These are phyloP conservation scores for Podaxis mareebaensis DNA, from an alignment of 768 basidiomycete genomes.

Conservation along the genomic window DNA sequence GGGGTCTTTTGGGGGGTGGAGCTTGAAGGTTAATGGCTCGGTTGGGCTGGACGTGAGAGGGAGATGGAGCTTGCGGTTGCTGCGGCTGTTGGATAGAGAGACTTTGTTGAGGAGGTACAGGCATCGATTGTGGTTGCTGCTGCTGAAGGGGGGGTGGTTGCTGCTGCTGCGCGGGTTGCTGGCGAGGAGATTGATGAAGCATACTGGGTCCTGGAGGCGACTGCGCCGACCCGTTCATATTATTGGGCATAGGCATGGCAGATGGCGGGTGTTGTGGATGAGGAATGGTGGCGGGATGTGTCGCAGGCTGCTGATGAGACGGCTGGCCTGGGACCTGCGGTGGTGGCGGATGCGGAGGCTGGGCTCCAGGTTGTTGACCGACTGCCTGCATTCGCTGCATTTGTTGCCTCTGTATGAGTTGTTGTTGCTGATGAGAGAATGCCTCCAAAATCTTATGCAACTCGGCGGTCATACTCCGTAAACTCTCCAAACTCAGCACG, in stretches of 20 bases:
- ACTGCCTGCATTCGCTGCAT: conserved; percentile 20
- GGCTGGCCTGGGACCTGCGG: conserved; percentile 11
- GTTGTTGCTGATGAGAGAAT: conserved; percentile 27
- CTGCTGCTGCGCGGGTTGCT: conserved; percentile 19
- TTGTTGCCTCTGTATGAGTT: conserved; percentile 11
- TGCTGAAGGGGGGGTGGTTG: conserved; percentile 27
- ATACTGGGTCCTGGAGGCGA: conserved; percentile 16
- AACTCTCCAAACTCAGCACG: conserved; percentile 35
- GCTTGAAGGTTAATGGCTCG: conserved; percentile 12
- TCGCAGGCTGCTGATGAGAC: conserved; percentile 6
- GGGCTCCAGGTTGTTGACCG: conserved; percentile 14
- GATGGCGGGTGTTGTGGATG: conserved; percentile 10
- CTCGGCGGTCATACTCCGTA: conserved; percentile 48
- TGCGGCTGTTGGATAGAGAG: conserved; percentile 23
- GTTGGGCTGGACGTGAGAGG: conserved; percentile 9
- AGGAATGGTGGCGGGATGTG: conserved; percentile 5
- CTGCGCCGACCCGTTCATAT: conserved; percentile 16
- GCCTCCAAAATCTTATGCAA: conserved; percentile 40
- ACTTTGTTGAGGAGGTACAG: conserved; percentile 21
- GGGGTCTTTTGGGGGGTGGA: conserved; percentile 6
- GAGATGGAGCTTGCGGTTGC: conserved; percentile 21
- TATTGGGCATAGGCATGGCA: conserved; percentile 9
- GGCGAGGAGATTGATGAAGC: conserved; percentile 8
- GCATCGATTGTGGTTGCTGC: conserved; percentile 21
- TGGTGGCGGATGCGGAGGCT: conserved; percentile 17